A percentile compares a stretch with the other conserved stretches of the same genome.
phyloP scores from a whole-genome alignment of 441 rosid species.

The Adansonia rubrostipa region DNA sequence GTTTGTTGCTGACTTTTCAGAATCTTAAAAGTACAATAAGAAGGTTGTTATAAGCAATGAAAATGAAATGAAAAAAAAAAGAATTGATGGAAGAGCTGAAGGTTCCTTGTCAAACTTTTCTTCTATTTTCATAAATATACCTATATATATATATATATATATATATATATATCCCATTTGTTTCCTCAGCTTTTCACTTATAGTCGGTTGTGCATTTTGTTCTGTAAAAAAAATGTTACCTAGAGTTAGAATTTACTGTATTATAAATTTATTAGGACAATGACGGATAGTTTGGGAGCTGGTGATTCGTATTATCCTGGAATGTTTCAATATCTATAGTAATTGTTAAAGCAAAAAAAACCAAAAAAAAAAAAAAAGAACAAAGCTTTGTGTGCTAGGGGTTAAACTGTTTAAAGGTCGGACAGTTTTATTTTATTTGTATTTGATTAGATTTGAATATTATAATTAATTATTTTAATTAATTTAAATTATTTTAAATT shows the following conservation, averaged over 20 bases:
- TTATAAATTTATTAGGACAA: background rate
- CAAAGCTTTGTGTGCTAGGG: too few species aligned
- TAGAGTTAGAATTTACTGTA: background rate
- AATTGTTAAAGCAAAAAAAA: background rate
- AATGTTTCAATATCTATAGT: background rate
- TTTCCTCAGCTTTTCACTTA: constrained; percentile 30
- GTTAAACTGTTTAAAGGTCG: too few species aligned
- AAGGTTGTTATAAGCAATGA: constrained; percentile 17
- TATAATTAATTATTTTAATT: too few species aligned
- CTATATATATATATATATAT: too few species aligned
- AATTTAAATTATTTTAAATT: too few species aligned
- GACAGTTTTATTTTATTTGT: too few species aligned
- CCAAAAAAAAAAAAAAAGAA: too few species aligned
- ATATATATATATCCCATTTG: background rate
- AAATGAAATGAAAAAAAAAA: too few species aligned
- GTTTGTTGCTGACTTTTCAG: constrained; percentile 53
- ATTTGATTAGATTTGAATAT: too few species aligned
- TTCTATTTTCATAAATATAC: background rate
- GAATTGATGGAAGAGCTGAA: constrained; percentile 13
- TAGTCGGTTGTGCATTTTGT: constrained; percentile 25
- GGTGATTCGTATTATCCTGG: background rate
- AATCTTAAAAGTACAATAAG: constrained; percentile 7
- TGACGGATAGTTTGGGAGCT: background rate
- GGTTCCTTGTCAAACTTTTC: constrained; percentile 27
- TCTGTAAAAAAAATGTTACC: background rate